These are phyloP conservation scores for Phialophora chinensis DNA, from an alignment of 2,329 filamentous ascomycete genomes.

Conservation along the genomic window DNA sequence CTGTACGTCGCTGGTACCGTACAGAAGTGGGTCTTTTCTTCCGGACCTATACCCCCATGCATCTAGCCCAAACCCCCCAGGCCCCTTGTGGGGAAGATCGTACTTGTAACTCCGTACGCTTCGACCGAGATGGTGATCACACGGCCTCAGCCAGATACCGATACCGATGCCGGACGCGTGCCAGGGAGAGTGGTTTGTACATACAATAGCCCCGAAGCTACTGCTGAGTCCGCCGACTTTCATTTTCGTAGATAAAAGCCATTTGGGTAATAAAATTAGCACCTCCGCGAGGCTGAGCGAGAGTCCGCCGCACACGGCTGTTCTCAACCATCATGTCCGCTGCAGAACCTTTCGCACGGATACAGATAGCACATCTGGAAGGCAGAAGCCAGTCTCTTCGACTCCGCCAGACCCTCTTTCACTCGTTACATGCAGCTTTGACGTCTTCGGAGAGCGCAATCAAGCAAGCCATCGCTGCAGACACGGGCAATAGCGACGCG, in stretches of 20 bases:
- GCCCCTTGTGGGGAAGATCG: not conserved
- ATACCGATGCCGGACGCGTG: not conserved
- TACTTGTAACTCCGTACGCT: not conserved
- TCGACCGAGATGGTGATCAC: not conserved
- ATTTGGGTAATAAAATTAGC: no score
- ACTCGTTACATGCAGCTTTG: slow-evolving; percentile 46
- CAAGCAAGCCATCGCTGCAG: slow-evolving; percentile 43
- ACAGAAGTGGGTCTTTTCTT: not conserved
- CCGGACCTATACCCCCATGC: not conserved
- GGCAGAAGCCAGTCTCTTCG: slow-evolving; percentile 48
- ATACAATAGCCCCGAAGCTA: slow-evolving; percentile 37
- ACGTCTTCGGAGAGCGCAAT: slow-evolving; percentile 42
- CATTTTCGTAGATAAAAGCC: not conserved
- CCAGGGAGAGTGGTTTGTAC: not conserved
- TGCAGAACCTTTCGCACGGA: slow-evolving; percentile 42
- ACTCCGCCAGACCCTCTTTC: slow-evolving; percentile 50
- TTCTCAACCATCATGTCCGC: slow-evolving; percentile 32
- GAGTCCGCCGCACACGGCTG: no score
- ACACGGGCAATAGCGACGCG: slow-evolving; percentile 41
- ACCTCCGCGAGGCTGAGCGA: not conserved
- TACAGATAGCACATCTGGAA: slow-evolving; percentile 47
- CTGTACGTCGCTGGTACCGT: not conserved
- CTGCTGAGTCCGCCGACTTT: not conserved
- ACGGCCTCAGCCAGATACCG: not conserved
- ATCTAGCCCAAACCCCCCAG: not conserved